These are phyloP conservation scores for Lactifluus piperatus DNA, from an alignment of 768 basidiomycete species.

Conservation along the genomic window DNA sequence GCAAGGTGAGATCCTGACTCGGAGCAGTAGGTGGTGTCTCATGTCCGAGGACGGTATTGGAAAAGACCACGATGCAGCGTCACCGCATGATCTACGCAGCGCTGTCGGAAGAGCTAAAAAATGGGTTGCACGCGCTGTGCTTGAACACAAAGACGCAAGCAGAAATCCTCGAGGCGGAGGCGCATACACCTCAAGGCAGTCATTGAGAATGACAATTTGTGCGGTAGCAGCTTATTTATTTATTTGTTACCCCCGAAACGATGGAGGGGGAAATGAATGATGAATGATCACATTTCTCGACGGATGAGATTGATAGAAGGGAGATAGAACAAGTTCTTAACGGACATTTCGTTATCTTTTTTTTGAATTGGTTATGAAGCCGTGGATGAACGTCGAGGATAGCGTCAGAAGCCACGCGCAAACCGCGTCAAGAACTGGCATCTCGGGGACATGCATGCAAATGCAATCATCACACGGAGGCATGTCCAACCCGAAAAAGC, in stretches of 20 bases:
- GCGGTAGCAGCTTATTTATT: not conserved
- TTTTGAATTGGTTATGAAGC: constrained; percentile 1
- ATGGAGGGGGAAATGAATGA: not conserved
- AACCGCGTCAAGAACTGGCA: not conserved
- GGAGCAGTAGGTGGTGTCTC: not conserved
- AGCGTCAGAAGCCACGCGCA: constrained; percentile 6
- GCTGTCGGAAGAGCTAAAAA: constrained; percentile 58
- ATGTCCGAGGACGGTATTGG: constrained; percentile 7
- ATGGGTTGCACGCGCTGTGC: constrained; percentile 70
- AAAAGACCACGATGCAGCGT: constrained; percentile 68
- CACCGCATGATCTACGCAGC: constrained; percentile 73
- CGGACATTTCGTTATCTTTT: constrained; percentile 3
- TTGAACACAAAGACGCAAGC: constrained; percentile 63
- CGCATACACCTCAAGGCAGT: constrained; percentile 16
- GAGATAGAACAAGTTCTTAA: not conserved
- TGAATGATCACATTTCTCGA: not conserved
- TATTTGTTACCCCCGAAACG: not conserved
- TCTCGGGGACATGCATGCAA: not conserved
- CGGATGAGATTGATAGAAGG: not conserved
- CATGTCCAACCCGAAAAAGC: not conserved
- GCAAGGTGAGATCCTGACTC: constrained; percentile 44
- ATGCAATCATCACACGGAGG: constrained; percentile 2
- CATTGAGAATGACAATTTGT: constrained; percentile 8
- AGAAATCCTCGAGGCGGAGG: constrained; percentile 29
- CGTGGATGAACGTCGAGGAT: not conserved